phyloP scores from a whole-genome alignment of 225 moss, liverwort and hornwort genomes.

The Pleurozium schreberi region DNA sequence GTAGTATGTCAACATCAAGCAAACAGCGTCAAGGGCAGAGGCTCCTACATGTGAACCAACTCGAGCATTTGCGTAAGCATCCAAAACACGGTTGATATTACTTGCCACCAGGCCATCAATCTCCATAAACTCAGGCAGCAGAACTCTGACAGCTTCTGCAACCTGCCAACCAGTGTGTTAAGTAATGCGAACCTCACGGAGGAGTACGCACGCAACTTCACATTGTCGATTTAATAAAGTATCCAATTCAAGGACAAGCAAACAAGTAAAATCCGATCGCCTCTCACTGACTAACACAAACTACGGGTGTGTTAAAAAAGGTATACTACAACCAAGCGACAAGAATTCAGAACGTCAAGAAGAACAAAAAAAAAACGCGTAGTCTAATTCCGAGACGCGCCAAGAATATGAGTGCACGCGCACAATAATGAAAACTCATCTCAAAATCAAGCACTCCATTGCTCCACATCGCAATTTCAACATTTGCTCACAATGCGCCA shows the following conservation, averaged over 20 bases:
- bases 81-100: constrained; percentile 71
- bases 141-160: constrained; percentile 55
- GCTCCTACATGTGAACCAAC: constrained; percentile 72
- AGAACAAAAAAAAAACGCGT: background rate
- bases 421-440: background rate
- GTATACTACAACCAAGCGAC: background rate
- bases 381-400: background rate
- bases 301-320: background rate
- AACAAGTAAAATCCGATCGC: background rate
- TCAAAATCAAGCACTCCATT: background rate
- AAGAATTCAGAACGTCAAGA: background rate
- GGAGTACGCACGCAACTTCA: background rate
- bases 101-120: constrained; percentile 70
- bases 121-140: constrained; percentile 74
- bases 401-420: background rate
- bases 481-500: background rate
- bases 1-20: background rate
- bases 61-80: constrained; percentile 77
- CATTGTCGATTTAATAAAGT: background rate
- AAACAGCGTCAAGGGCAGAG: background rate
- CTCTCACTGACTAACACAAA: background rate
- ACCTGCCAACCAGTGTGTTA: constrained; percentile 27
- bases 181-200: background rate
- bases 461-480: background rate
- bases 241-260: background rate